Percentiles rank a stretch among this genome's conserved stretches.
Conservation (phyloP, 176 grass and related monocot genomes). For the Neostapfia colusana region DNA sequence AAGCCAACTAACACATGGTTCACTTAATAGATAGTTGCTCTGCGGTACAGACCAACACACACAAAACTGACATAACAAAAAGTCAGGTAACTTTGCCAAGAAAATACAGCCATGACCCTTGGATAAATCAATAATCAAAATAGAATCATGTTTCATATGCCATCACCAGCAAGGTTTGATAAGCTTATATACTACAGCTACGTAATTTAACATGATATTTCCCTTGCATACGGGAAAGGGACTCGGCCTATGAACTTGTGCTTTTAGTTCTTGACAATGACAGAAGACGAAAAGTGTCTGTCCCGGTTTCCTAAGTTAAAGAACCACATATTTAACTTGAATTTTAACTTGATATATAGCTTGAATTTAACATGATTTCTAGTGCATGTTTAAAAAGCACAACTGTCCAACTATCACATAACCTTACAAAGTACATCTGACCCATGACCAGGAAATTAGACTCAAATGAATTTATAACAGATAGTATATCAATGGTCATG, state of each 20-base stretch:
- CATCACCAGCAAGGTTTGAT: not conserved
- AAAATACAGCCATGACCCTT: not conserved
- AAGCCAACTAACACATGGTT: not conserved
- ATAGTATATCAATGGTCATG: constrained; percentile 6
- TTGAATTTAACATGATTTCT: not conserved
- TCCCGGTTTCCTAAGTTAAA: not conserved
- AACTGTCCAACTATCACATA: constrained; percentile 17
- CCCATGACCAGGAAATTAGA: not conserved
- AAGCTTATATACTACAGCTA: not conserved
- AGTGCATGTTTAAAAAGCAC: not conserved
- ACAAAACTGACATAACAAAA: not conserved
- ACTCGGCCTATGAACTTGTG: not conserved
- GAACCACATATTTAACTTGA: not conserved
- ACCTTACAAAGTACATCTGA: not conserved
- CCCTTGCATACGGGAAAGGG: not conserved
- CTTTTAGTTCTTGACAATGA: not conserved
- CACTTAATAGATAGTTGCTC: not conserved
- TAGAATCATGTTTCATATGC: not conserved
- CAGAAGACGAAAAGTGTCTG: not conserved
- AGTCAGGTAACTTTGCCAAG: not conserved
- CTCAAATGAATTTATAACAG: not conserved
- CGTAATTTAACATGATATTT: not conserved
- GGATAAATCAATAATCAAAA: constrained; percentile 11
- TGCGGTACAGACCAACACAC: not conserved
- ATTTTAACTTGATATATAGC: not conserved